Percentiles rank a stretch among this genome's conserved stretches.
These are phyloP conservation scores for Moricandia moricandioides DNA, from an alignment of 345 rosid genomes.

Conservation along the genomic window DNA sequence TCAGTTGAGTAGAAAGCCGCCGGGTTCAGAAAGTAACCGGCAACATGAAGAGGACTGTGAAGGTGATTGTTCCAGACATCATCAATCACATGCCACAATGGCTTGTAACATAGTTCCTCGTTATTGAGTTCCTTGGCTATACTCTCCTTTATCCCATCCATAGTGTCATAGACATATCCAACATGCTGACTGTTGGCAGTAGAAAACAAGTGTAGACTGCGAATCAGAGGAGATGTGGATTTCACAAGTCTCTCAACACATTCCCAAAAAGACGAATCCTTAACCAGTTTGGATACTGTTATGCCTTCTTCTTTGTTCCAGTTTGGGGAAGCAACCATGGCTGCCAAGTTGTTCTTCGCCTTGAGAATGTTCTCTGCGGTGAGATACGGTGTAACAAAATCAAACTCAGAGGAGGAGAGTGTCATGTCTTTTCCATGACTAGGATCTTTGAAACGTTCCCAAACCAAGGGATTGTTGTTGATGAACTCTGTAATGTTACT, in stretches of 20 bases:
- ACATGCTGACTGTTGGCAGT: constrained; percentile 39
- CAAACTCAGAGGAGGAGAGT: constrained; percentile 40
- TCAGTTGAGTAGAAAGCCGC: constrained; percentile 47
- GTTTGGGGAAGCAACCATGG: constrained; percentile 44
- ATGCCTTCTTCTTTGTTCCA: constrained; percentile 43
- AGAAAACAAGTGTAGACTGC: constrained; percentile 36
- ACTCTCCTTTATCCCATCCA: constrained; percentile 59
- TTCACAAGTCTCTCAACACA: constrained; percentile 44
- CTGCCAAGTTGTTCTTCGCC: constrained; percentile 41
- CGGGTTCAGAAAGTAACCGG: constrained; percentile 67
- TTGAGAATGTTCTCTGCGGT: constrained; percentile 46
- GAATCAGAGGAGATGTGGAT: constrained; percentile 48
- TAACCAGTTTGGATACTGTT: constrained; percentile 36
- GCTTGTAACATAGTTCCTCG: constrained; percentile 35
- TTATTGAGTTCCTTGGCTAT: constrained; percentile 36
- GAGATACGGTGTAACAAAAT: constrained; percentile 40
- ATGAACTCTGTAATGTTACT: constrained; percentile 27
- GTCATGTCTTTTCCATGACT: constrained; percentile 31
- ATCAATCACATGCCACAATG: constrained; percentile 56
- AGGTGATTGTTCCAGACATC: constrained; percentile 55
- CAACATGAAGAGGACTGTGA: constrained; percentile 62
- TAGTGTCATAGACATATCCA: constrained; percentile 63
- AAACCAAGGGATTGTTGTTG: constrained; percentile 26
- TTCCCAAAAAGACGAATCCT: constrained; percentile 50
- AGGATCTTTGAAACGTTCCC: constrained; percentile 32